Percentiles rank a stretch among this genome's conserved stretches.
Conservation (phyloP, 768 basidiomycete species). For the Steccherinum ochraceum region DNA sequence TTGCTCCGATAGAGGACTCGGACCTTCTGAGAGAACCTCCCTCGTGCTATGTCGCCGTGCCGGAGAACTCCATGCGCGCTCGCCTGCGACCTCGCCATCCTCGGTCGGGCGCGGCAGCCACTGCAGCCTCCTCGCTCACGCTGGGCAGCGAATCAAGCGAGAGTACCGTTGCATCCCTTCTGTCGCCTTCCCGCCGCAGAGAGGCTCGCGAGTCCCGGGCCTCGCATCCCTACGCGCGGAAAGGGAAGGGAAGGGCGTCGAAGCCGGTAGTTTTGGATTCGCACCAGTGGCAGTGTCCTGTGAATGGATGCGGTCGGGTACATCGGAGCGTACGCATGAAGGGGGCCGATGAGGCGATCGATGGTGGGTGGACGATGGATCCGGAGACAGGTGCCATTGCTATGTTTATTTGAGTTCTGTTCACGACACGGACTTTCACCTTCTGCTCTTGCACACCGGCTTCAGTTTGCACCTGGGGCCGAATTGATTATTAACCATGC, state of each 20-base stretch:
- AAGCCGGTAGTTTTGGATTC: conserved; percentile 36
- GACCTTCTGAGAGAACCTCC: not conserved
- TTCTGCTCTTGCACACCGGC: not conserved
- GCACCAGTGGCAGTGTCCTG: conserved; percentile 62
- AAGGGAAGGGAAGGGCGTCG: conserved; percentile 23
- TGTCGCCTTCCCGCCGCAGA: conserved; percentile 2
- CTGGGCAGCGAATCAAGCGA: conserved; percentile 4
- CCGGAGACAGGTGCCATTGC: conserved; percentile 34
- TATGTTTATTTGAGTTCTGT: conserved; percentile 30
- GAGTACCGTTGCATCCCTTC: conserved; percentile 3
- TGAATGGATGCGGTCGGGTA: conserved; percentile 43
- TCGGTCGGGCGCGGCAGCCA: conserved; percentile 3
- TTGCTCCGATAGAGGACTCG: not conserved
- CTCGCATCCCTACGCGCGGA: conserved; percentile 21
- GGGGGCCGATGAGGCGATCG: conserved; percentile 10
- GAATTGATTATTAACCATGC: not conserved
- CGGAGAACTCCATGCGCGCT: conserved; percentile 43
- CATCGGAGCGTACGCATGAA: conserved; percentile 51
- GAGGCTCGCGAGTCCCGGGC: conserved; percentile 6
- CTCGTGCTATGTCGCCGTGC: conserved; percentile 3
- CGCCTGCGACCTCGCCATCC: conserved; percentile 46
- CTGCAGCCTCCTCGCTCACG: conserved; percentile 3
- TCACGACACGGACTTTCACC: not conserved
- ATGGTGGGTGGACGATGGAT: conserved; percentile 57
- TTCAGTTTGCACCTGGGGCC: not conserved